Percentiles rank a stretch among this genome's conserved stretches.
These are phyloP conservation scores for Colletotrichum endophyticum DNA, from an alignment of 2,329 filamentous ascomycete genomes.

Conservation along the genomic window DNA sequence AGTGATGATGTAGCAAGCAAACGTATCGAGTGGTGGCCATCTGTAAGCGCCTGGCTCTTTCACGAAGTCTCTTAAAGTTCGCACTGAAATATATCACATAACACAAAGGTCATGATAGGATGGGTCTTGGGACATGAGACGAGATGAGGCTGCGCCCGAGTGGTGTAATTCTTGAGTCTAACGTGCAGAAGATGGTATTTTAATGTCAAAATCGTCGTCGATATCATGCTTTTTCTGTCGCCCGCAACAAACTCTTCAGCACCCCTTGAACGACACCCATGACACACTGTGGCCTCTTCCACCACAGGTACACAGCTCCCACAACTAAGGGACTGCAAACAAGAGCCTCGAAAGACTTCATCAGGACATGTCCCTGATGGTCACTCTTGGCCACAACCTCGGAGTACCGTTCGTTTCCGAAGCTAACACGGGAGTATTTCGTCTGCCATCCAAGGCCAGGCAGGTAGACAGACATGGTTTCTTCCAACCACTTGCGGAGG, in stretches of 20 bases:
- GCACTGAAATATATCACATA: neutral
- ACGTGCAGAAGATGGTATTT: neutral
- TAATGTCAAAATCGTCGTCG: neutral
- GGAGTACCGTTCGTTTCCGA: constrained; percentile 90
- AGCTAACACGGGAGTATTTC: constrained; percentile 90
- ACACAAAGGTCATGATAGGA: rapidly evolving
- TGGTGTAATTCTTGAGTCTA: neutral
- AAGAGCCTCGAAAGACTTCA: constrained; percentile 27
- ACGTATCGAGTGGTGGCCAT: neutral
- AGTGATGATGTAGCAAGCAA: neutral
- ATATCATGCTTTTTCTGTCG: neutral
- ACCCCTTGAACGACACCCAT: neutral
- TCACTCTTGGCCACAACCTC: constrained; percentile 76
- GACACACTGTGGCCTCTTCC: constrained; percentile 18
- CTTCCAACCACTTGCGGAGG: constrained; percentile 84
- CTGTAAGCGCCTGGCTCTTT: neutral
- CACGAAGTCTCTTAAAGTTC: neutral
- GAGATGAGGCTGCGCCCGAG: neutral
- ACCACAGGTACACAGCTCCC: constrained; percentile 18
- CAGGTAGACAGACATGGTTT: constrained; percentile 76
- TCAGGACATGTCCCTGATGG: constrained; percentile 68
- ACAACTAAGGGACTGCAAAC: constrained; percentile 17
- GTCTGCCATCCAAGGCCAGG: constrained; percentile 87
- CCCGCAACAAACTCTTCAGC: neutral
- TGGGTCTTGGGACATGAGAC: neutral